A percentile compares a stretch with the other conserved stretches of the same genome.
Conservation (phyloP, 495 filamentous ascomycete genomes). For the Podospora didyma region DNA sequence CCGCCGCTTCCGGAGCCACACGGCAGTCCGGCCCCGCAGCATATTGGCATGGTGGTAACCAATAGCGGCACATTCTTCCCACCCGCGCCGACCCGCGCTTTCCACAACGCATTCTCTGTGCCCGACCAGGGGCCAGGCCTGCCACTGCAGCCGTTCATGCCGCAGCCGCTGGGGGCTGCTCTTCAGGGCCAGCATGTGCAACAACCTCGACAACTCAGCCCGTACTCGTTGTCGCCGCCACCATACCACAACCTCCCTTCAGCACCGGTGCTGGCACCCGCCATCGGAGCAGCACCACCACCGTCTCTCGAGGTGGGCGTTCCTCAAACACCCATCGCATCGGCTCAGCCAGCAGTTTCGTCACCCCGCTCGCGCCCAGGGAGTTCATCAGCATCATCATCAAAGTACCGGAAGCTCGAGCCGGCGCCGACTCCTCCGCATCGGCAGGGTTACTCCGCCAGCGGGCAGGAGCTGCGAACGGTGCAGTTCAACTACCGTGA, state of each 20-base stretch:
- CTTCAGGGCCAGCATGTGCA: constrained; percentile 6
- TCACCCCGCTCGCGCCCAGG: constrained; percentile 18
- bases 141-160: constrained; percentile 19
- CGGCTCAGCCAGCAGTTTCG: background rate
- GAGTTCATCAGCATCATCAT: constrained; percentile 22
- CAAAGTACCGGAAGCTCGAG: constrained; percentile 45
- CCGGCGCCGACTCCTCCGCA: constrained; percentile 45
- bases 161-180: constrained; percentile 8
- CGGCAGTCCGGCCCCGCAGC: constrained; percentile 18
- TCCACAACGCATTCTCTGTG: constrained; percentile 35
- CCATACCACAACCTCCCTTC: constrained; percentile 10
- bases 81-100: constrained; percentile 32
- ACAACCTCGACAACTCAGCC: constrained; percentile 12
- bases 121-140: constrained; percentile 26
- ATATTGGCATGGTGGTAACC: constrained; percentile 28
- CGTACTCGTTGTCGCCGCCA: constrained; percentile 14
- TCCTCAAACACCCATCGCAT: background rate
- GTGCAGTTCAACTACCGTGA: constrained; percentile 47
- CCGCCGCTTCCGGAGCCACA: constrained; percentile 23
- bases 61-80: constrained; percentile 39
- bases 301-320: background rate
- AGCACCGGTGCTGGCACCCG: background rate
- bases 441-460: constrained; percentile 33
- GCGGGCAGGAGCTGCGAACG: constrained; percentile 41
- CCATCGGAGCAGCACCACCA: background rate